phyloP scores from a whole-genome alignment of 148 eudicot species.

The Camellia granthamiana region DNA sequence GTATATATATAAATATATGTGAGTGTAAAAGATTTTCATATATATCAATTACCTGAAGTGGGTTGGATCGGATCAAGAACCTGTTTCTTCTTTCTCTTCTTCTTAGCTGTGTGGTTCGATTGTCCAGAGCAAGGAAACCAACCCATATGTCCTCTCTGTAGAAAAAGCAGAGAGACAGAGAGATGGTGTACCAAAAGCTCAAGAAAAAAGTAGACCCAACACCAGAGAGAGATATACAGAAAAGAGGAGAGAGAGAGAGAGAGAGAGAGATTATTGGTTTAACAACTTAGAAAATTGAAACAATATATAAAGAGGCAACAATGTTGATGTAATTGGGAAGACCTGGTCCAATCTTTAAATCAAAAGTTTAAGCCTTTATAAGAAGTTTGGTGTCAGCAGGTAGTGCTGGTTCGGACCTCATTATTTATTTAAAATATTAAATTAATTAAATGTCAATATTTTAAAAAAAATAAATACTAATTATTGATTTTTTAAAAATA shows the following conservation, averaged over 20 bases:
- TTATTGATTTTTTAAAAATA: no score
- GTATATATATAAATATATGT: no score
- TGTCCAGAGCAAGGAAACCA: conserved; percentile 52
- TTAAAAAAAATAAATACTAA: no score
- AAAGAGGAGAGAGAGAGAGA: background rate
- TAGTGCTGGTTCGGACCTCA: no score
- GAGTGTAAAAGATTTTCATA: background rate
- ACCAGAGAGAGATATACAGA: background rate
- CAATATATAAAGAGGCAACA: background rate
- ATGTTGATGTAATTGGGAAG: no score
- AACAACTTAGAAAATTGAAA: background rate
- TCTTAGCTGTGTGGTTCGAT: conserved; percentile 21
- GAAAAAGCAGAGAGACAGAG: background rate
- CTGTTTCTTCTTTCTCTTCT: conserved; percentile 36
- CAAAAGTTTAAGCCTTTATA: no score
- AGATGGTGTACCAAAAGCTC: conserved; percentile 7
- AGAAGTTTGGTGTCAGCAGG: no score
- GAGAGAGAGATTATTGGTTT: conserved; percentile 13
- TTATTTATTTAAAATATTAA: no score
- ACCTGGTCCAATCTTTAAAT: no score
- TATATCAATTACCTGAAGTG: conserved; percentile 25
- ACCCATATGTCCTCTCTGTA: conserved; percentile 29
- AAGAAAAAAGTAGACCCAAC: conserved; percentile 7
- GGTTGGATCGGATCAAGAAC: conserved; percentile 28
- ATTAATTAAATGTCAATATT: no score